Base-by-base conservation (phyloP, 2,329 filamentous ascomycete genomes). In the Pseudogymnoascus sp. region DNA sequence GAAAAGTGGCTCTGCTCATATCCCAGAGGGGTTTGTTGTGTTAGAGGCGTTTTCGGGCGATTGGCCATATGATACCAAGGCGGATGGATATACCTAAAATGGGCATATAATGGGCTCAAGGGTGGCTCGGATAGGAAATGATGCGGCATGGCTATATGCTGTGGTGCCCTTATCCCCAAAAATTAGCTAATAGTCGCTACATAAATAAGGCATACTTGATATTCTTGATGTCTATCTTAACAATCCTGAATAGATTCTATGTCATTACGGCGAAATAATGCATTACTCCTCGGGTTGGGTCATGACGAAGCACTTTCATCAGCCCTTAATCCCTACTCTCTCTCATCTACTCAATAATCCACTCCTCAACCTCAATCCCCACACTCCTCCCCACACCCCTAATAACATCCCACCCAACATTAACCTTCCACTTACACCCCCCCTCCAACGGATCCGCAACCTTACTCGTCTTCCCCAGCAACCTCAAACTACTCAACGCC, bases 351-450 rank as follows among this genome's bases (percentile, higher is more conserved):
- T 90, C 88, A 57, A 86, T 79, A 61, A 90, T 74, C 80, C 87
- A 92, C 71, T 93, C 89, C 64, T 89, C 85, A 11, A 91, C 80
- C 71, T 91, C 89, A n/a, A 94, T 79, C 2, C 87, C 87, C 59
- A 94, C 82, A 69, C 83, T 87, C 69, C 90, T 77, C 28, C 88
- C 90, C 64, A 94, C 75, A 3, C 79, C 81, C 63, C 86, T 77
- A 6, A 89, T 83, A 64, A 88, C 84, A 69, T 94, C 90, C 88
- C 88, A 92, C 1, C 86, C 84, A 62, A 90, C 85, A 66, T 89
- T 90, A 8, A 92, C 86, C 68, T 87, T 83, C 88, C 89, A 94
- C 73, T 88, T 86, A 4, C 83, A 84, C 0, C 83, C 83, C 0
- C 84, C 77, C 70, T 93, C 89, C 68, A 91, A 77, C 25, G 80